phyloP scores from a whole-genome alignment of 768 basidiomycete genomes.

The Dioszegia hungarica region DNA sequence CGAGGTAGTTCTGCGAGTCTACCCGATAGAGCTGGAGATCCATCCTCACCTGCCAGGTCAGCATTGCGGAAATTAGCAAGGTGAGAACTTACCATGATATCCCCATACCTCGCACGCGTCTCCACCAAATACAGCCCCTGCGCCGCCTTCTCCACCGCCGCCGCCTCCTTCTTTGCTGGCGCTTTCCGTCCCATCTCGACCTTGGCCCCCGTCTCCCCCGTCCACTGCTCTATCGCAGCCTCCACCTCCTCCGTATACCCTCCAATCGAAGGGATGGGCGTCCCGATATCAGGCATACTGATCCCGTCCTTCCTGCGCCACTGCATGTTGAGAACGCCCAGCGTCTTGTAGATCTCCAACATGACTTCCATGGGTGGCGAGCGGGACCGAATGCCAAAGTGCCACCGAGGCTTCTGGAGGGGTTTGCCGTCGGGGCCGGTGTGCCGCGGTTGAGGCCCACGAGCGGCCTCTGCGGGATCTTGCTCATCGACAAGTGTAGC shows the following conservation, averaged over 20 bases:
- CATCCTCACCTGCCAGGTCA: constrained; percentile 70
- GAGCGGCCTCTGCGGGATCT: constrained; percentile 46
- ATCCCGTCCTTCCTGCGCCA: constrained; percentile 84
- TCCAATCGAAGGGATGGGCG: constrained; percentile 36
- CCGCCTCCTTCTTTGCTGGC: constrained; percentile 47
- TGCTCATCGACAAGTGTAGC: constrained; percentile 14
- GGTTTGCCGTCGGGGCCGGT: constrained; percentile 50
- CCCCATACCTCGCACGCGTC: constrained; percentile 79
- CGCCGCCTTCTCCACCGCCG: constrained; percentile 50
- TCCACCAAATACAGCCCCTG: constrained; percentile 81
- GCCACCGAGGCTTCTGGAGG: constrained; percentile 78
- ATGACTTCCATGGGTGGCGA: constrained; percentile 96
- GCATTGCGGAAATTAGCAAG: not conserved
- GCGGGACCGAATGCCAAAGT: constrained; percentile 92
- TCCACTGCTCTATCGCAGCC: constrained; percentile 62
- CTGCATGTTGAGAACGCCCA: constrained; percentile 88
- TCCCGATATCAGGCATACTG: constrained; percentile 43
- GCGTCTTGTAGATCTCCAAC: constrained; percentile 92
- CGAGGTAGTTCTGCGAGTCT: constrained; percentile 90
- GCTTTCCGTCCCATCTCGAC: constrained; percentile 56
- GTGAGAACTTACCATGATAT: constrained; percentile 74
- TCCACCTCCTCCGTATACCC: constrained; percentile 59
- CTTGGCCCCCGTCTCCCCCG: constrained; percentile 24
- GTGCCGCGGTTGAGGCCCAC: constrained; percentile 17
- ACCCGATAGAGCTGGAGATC: constrained; percentile 96